phyloP scores from a whole-genome alignment of 352 stramenopile genomes.

The Phytopythium helicoides region DNA sequence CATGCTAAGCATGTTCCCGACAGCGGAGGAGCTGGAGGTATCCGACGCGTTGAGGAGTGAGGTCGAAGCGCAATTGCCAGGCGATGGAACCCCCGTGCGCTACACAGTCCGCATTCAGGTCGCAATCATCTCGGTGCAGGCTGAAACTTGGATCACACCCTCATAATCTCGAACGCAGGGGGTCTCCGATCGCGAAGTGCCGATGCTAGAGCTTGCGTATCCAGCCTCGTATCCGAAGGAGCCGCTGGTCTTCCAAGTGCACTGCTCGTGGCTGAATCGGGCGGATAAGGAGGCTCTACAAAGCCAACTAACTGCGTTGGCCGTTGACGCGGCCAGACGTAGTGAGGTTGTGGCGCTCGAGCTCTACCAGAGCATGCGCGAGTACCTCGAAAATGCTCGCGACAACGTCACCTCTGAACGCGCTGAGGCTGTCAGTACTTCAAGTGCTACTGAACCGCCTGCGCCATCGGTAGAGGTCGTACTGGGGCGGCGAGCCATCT shows the following conservation, averaged over 20 bases:
- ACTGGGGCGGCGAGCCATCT: constrained; percentile 72
- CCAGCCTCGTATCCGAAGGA: constrained; percentile 35
- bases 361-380: constrained; percentile 63
- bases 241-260: constrained; percentile 37
- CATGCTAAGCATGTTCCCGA: constrained; percentile 73
- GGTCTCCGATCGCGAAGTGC: constrained; percentile 18
- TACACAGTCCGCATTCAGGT: constrained; percentile 7
- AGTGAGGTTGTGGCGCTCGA: constrained; percentile 54
- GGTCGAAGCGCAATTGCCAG: constrained; percentile 9
- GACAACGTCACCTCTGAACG: constrained; percentile 1
- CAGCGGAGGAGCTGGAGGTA: constrained; percentile 34
- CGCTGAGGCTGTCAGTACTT: neutral
- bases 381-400: constrained; percentile 33
- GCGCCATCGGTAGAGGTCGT: constrained; percentile 7
- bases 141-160: no score
- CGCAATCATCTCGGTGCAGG: constrained; percentile 46
- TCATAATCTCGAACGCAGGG: constrained; percentile 30
- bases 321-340: constrained; percentile 12
- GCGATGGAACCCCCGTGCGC: neutral
- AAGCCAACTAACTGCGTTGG: constrained; percentile 27
- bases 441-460: neutral
- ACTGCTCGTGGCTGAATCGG: constrained; percentile 46
- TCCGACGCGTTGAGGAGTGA: constrained; percentile 24
- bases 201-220: constrained; percentile 47
- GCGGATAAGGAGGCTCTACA: constrained; percentile 36